A percentile compares a stretch with the other conserved stretches of the same genome.
Conservation (phyloP, 176 grass and related monocot genomes). For the Melocanna baccifera region DNA sequence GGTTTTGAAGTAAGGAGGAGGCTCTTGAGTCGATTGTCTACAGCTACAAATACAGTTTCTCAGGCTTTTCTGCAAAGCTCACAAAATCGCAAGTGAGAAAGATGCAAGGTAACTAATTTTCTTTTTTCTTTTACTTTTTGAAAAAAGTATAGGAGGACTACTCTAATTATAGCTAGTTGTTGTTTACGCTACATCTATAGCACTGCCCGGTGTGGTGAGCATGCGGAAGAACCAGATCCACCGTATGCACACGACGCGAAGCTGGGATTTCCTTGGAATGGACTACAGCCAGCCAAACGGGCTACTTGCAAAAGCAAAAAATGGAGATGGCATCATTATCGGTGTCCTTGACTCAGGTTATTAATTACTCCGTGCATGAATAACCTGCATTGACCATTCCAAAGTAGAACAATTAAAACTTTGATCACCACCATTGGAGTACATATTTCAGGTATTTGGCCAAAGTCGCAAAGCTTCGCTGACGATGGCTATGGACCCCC, state of each 20-base stretch:
- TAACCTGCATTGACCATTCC: too few relatives aligned
- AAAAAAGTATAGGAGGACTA: too few relatives aligned
- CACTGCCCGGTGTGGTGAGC: too few relatives aligned
- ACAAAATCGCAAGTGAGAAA: neutral
- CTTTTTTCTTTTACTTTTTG: too few relatives aligned
- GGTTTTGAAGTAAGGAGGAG: conserved; percentile 42
- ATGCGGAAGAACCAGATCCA: neutral
- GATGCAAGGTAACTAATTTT: neutral
- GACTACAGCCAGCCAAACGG: neutral
- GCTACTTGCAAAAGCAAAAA: neutral
- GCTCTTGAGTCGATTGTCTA: conserved; percentile 52
- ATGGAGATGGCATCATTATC: neutral
- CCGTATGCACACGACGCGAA: neutral
- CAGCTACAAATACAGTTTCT: conserved; percentile 53
- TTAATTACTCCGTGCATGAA: too few relatives aligned
- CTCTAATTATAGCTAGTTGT: too few relatives aligned
- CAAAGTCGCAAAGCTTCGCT: conserved; percentile 8
- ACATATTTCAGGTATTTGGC: neutral
- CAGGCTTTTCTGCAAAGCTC: conserved; percentile 49
- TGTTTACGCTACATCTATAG: too few relatives aligned
- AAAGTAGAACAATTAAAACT: too few relatives aligned
- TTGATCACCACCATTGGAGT: too few relatives aligned
- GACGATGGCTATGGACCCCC: neutral
- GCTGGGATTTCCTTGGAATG: neutral
- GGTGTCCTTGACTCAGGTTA: neutral